Evolutionary conservation across 1,139 yeast genomes (phyloP).

Genomic region (Pichia sp.): DNA sequence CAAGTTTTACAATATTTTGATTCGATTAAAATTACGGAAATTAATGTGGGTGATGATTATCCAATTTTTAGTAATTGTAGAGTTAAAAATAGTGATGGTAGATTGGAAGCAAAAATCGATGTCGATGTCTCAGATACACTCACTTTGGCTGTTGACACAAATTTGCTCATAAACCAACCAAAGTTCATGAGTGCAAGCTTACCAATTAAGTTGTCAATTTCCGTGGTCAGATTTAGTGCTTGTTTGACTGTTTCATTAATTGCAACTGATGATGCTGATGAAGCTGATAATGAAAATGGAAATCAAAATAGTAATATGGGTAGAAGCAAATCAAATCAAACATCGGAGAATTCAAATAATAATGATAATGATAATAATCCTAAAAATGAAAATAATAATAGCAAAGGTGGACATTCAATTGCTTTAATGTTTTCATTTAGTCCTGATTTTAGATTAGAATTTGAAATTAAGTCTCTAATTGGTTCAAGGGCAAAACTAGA

Average conservation of each 20-base stretch:
- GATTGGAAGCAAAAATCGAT: conserved; percentile 86
- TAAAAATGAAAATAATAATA: not conserved
- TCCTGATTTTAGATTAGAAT: conserved; percentile 85
- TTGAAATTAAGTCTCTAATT: conserved; percentile 75
- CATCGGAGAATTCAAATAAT: not conserved
- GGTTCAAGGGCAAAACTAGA: conserved; percentile 91
- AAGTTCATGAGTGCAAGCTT: conserved; percentile 76
- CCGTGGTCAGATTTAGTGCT: conserved; percentile 90
- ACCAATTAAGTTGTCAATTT: conserved; percentile 78
- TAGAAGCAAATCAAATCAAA: not conserved
- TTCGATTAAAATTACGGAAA: conserved; percentile 70
- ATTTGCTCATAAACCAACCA: conserved; percentile 76
- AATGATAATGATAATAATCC: not conserved
- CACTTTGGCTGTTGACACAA: conserved; percentile 84
- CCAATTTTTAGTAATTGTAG: conserved; percentile 94
- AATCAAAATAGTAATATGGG: conserved; percentile 1
- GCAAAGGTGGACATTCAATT: conserved; percentile 32
- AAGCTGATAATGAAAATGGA: conserved; percentile 2
- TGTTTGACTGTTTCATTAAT: conserved; percentile 76
- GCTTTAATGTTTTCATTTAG: conserved; percentile 83
- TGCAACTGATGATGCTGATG: conserved; percentile 26
- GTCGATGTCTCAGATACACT: conserved; percentile 87
- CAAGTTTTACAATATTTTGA: conserved; percentile 56
- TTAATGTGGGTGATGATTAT: conserved; percentile 90
- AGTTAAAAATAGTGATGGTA: conserved; percentile 51